Evolutionary conservation across 2,329 filamentous ascomycete species (phyloP).

Genomic region (Trichoderma cornu-damae): DNA sequence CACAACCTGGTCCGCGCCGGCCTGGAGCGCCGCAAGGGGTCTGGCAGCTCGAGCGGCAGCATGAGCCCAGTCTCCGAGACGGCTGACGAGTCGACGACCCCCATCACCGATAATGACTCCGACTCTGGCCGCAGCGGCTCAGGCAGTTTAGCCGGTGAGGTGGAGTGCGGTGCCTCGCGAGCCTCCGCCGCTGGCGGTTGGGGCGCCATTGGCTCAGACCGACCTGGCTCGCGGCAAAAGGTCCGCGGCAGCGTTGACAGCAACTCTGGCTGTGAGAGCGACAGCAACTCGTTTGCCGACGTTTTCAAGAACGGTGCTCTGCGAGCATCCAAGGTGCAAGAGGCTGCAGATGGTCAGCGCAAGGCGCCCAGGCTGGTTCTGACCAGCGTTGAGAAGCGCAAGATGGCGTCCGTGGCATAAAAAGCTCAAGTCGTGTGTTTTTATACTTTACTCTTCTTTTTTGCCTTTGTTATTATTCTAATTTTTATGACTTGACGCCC

Average conservation of each 20-base stretch:
- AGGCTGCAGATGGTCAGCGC: constrained; percentile 59
- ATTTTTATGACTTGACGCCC: constrained; percentile 36
- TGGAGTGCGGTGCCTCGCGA: constrained; percentile 65
- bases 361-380: constrained; percentile 83
- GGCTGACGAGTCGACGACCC: constrained; percentile 60
- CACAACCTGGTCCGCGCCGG: constrained; percentile 88
- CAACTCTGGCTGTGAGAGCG: constrained; percentile 46
- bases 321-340: constrained; percentile 48
- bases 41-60: constrained; percentile 65
- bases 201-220: constrained; percentile 82
- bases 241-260: constrained; percentile 59
- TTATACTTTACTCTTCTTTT: constrained; percentile 23
- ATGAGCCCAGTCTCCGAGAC: constrained; percentile 88
- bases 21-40: constrained; percentile 75
- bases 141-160: constrained; percentile 72
- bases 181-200: constrained; percentile 67
- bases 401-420: constrained; percentile 37
- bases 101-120: constrained; percentile 68
- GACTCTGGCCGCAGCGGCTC: constrained; percentile 68
- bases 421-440: constrained; percentile 17
- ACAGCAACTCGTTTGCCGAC: constrained; percentile 59
- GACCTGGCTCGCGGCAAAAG: constrained; percentile 67
- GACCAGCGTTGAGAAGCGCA: constrained; percentile 86
- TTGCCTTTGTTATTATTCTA: constrained; percentile 25
- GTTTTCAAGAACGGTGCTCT: constrained; percentile 58